Evolutionary conservation across 495 filamentous ascomycete genomes (phyloP).

Genomic region (Tuber borchii): DNA sequence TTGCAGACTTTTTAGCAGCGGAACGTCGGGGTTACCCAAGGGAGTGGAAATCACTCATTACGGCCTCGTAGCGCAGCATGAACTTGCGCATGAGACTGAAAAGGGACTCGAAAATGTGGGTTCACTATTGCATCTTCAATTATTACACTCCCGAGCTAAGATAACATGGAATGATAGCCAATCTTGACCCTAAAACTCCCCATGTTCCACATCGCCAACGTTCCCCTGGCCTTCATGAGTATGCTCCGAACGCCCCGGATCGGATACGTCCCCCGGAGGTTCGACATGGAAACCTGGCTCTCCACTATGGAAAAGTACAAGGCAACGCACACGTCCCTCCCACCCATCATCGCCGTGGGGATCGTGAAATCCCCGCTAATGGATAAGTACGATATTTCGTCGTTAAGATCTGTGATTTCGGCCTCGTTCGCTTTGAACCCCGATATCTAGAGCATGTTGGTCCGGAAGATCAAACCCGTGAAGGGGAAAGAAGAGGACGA

Average conservation of each 20-base stretch:
- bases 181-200: constrained; percentile 52
- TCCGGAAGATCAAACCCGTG: constrained; percentile 43
- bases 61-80: constrained; percentile 51
- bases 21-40: constrained; percentile 56
- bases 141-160: constrained; percentile 13
- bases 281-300: constrained; percentile 52
- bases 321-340: constrained; percentile 53
- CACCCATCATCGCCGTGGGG: constrained; percentile 54
- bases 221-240: constrained; percentile 48
- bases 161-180: constrained; percentile 39
- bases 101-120: constrained; percentile 42
- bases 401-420: constrained; percentile 44
- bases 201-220: constrained; percentile 56
- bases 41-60: constrained; percentile 50
- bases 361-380: constrained; percentile 49
- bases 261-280: constrained; percentile 56
- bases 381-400: constrained; percentile 47
- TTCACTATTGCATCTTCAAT: not conserved
- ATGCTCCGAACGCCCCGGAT: constrained; percentile 48
- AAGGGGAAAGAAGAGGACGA: constrained; percentile 20
- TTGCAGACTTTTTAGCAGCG: constrained; percentile 48
- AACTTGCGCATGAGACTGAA: constrained; percentile 45
- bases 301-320: constrained; percentile 48
- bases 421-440: constrained; percentile 54
- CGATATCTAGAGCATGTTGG: constrained; percentile 46